Evolutionary conservation across 306 rosid species (phyloP), one percentile per base, ranked within the genome.

Genomic region (Oemleria cerasiformis): DNA sequence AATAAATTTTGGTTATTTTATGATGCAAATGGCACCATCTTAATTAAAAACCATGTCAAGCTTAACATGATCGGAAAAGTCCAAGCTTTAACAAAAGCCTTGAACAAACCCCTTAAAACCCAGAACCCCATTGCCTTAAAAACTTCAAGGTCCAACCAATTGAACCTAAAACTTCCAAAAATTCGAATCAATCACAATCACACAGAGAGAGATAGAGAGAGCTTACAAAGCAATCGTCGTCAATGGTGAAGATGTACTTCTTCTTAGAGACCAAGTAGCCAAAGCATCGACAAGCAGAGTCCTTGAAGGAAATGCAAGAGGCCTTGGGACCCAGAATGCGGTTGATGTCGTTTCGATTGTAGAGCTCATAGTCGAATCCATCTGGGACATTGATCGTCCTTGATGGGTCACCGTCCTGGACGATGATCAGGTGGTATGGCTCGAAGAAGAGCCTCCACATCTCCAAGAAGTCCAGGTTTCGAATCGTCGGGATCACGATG

Each of bases 201-300:
- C 23, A 38, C 16, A 50, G 51, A 7, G 20, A 58, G 14, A 5
- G 41, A 23, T 19, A 39, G 12, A 44, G 42, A 15, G 17, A 58
- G 21, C 97, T 84, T 71, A 92, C 97, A 21, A 92, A 92, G 91
- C 97, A 92, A 66, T 92, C 96, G 45, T 92, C 97, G 16, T 92
- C 97, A 51, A 92, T 92, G 65, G 92, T 92, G 67, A 54, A 92
- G 82, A 88, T 84, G 77, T 92, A 92, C 86, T 92, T 92, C 96
- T 92, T 88, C 87, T 92, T 92, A 11, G 97, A 88, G 61, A 92
- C 92, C 91, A 92, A 79, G 70, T 77, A 88, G 2, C 96, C 92
- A 49, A 92, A 92, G 86, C 96, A 92, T 0, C 92, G 86, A 39
- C 96, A 88, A 48, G 97, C 97, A 16, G 92, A 85, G 54, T 92